Conservation (phyloP, 768 basidiomycete species). For the Filobasidium wieringae region DNA sequence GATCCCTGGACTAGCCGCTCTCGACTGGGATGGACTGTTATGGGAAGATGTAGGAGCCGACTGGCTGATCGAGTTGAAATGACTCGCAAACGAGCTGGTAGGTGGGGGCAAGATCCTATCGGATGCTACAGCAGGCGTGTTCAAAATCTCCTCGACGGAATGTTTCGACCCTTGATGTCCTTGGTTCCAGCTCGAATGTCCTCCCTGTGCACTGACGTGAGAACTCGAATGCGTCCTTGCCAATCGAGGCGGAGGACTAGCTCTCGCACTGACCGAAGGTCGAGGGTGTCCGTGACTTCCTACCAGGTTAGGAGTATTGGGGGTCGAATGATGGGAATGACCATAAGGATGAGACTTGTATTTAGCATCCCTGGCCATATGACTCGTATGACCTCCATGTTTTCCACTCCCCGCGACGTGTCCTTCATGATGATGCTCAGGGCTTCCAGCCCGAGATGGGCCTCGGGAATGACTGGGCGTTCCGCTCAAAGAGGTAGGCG, state of each 20-base stretch:
- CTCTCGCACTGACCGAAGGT: conserved; percentile 2
- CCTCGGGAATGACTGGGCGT: conserved; percentile 27
- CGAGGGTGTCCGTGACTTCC: not conserved
- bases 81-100: conserved; percentile 22
- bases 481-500: conserved; percentile 27
- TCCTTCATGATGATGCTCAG: conserved; percentile 22
- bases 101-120: conserved; percentile 35
- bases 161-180: conserved; percentile 15
- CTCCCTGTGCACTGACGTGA: conserved; percentile 8
- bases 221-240: conserved; percentile 30
- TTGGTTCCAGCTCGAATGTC: not conserved
- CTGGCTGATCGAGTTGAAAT: conserved; percentile 20
- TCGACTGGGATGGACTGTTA: conserved; percentile 27
- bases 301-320: not conserved
- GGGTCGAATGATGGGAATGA: not conserved
- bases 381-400: conserved; percentile 31
- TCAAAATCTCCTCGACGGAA: conserved; percentile 40
- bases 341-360: conserved; percentile 18
- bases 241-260: conserved; percentile 9
- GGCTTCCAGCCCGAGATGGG: conserved; percentile 31
- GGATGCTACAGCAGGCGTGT: conserved; percentile 29
- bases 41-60: conserved; percentile 33
- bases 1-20: conserved; percentile 27
- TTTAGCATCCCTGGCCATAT: conserved; percentile 31
- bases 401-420: conserved; percentile 35